Evolutionary conservation across 2,329 filamentous ascomycete species (phyloP), one percentile per base, ranked within the genome.

Genomic region (Dactylellina leptospora): DNA sequence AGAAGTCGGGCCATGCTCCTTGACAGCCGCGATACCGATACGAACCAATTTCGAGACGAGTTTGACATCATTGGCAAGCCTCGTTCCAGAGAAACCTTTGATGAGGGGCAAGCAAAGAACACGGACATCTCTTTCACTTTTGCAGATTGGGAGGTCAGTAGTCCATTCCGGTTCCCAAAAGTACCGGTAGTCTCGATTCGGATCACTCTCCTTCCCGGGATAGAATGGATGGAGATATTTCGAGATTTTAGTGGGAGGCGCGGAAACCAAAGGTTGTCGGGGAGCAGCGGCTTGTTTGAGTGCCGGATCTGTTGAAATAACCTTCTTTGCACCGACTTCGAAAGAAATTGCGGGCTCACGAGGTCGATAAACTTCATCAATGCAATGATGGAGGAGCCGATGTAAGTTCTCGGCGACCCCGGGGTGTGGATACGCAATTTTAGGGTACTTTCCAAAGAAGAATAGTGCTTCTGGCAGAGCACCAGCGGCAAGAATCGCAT

Each of bases 81-180:
- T 92, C 74, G 96, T 88, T 1, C 95, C 93, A 0, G 93, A 90
- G 20, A 99, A 85, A 0, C 92, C 93, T 66, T 87, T 86, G 79
- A 92, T 96, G 0, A 97, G 85, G 1, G 89, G 88, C 79, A 97
- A 95, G 64, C 44, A 77, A 44, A 70, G 75, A 33, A 38, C 74
- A 54, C 38, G 69, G 11, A 99, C 85, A 78, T 99, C 95, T 74
- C 97, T 92, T 4, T 96, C 87, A 1, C 84, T 90, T 78, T 96
- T 93, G 78, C 95, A 99, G 18, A 96, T 82, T 0, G 95, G 96
- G 47, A 99, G 85, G 74, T 95, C 96, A 80, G 97, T 93, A 1
- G 88, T 85, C 95, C 95, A 99, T 76, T 97, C 95, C 69, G 68
- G 68, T 9, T 96, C 92, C 88, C 95, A 97, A 80, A 99, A 99